Evolutionary conservation across 2,329 filamentous ascomycete species (phyloP), one percentile per base, ranked within the genome.

Genomic region (Aspergillus persii): DNA sequence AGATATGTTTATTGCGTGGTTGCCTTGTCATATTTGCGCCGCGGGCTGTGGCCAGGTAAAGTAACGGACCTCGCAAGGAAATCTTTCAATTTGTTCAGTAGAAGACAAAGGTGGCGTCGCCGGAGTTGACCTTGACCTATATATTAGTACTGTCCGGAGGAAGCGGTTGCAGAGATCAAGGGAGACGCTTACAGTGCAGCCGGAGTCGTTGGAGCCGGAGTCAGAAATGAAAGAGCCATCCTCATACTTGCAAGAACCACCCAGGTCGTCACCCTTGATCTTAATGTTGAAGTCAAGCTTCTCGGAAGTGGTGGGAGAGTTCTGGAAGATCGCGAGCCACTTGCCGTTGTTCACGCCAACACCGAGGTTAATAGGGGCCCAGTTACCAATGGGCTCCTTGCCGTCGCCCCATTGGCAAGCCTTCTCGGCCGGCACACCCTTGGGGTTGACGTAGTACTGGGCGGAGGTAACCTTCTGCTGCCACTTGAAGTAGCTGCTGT

Each of bases 371-470:
- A 92, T 79, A 31, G 95, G 93, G 51, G 95, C 89, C 84, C 85
- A 96, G 85, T 99, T 97, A 66, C 95, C 87, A 58, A 82, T 75
- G 63, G 81, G 77, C 59, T 80, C 71, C 57, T 75, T 87, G 60
- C 86, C 80, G 23, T 82, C 82, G 54, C 84, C 81, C 95, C 95
- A 98, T 59, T 84, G 77, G 79, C 95, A 99, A 53, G 86, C 90
- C 11, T 93, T 78, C 65, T 86, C 74, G 59, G 86, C 79, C 18
- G 77, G 69, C 55, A 89, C 81, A 61, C 92, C 92, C 68, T 86
- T 83, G 69, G 90, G 90, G 85, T 98, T 98, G 78, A 98, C 85
- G 75, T 99, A 99, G 84, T 96, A 98, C 80, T 98, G 95, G 49
- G 93, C 93, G 51, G 91, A 93, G 54, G 95, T 98, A 53, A 79